Percentiles rank a stretch among this genome's conserved stretches.
Evolutionary conservation across 2,329 filamentous ascomycete genomes (phyloP).

Genomic region (Lecanicillium sp.): DNA sequence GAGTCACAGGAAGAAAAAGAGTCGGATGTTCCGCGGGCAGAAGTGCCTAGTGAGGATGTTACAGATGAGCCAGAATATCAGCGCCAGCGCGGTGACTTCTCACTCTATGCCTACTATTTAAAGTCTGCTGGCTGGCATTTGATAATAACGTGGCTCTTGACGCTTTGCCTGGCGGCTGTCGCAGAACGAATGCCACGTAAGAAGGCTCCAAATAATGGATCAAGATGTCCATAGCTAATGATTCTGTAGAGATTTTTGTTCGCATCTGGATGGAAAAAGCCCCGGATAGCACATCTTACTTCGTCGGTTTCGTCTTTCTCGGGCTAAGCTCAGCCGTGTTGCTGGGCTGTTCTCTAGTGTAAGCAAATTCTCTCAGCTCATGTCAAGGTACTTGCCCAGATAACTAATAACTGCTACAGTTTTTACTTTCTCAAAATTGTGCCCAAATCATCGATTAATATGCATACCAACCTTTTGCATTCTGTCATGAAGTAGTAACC

Average conservation of each 20-base stretch:
- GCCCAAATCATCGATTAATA: slow-evolving; percentile 5
- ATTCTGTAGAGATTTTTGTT: neutral
- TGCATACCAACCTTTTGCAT: slow-evolving; percentile 3
- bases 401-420: too few species aligned
- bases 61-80: neutral
- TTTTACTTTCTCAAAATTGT: slow-evolving; percentile 7
- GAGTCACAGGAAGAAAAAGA: neutral
- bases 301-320: slow-evolving; percentile 1
- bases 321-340: neutral
- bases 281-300: slow-evolving; percentile 6
- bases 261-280: slow-evolving; percentile 9
- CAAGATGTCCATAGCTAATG: too few species aligned
- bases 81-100: slow-evolving; percentile 6
- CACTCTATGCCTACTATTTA: slow-evolving; percentile 8
- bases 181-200: slow-evolving; percentile 1
- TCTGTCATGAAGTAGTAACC: slow-evolving; percentile 9
- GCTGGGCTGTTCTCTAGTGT: too few species aligned
- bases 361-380: too few species aligned
- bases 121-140: neutral
- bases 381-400: too few species aligned
- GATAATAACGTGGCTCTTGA: slow-evolving; percentile 1
- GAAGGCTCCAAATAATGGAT: too few species aligned
- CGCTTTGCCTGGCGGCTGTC: slow-evolving; percentile 2
- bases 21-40: neutral
- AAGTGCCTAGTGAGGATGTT: neutral